Evolutionary conservation across 495 filamentous ascomycete species (phyloP).

Genomic region (Penicillium macrosclerotiorum): DNA sequence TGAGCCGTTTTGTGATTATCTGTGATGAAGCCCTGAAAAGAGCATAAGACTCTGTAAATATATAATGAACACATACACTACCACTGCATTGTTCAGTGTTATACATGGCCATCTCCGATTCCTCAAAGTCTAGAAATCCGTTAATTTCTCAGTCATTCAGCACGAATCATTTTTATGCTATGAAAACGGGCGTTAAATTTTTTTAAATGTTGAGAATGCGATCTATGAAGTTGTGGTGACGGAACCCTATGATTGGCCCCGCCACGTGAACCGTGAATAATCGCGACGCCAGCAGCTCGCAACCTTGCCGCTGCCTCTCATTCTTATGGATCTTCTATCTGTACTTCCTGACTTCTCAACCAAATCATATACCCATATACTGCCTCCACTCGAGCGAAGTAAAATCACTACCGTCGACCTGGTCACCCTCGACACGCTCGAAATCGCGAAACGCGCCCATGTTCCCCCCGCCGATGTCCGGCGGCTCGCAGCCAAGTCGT

Average conservation of each 20-base stretch:
- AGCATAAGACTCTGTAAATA: too few species aligned
- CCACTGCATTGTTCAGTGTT: too few species aligned
- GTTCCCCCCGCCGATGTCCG: slow-evolving; percentile 77
- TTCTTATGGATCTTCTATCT: slow-evolving; percentile 73
- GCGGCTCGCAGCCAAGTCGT: slow-evolving; percentile 64
- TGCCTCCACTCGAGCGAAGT: slow-evolving; percentile 75
- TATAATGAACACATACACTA: too few species aligned
- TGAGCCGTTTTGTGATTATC: too few species aligned
- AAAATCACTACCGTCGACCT: slow-evolving; percentile 78
- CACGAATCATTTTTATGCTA: too few species aligned
- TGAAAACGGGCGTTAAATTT: too few species aligned
- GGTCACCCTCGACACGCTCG: slow-evolving; percentile 75
- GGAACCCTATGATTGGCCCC: too few species aligned
- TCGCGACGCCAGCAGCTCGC: slow-evolving; percentile 10
- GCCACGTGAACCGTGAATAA: slow-evolving; percentile 9
- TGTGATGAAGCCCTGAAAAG: too few species aligned
- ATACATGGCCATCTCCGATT: too few species aligned
- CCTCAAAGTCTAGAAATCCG: background rate
- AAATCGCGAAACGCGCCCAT: slow-evolving; percentile 83
- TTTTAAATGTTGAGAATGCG: too few species aligned
- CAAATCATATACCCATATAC: slow-evolving; percentile 64
- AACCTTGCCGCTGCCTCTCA: slow-evolving; percentile 5
- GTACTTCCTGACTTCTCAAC: slow-evolving; percentile 78
- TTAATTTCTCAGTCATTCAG: too few species aligned
- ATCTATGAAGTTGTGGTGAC: background rate